Percentiles rank a stretch among this genome's conserved stretches.
Conservation (phyloP, 1,284 basidiomycete genomes). For the Inonotus obliquus region DNA sequence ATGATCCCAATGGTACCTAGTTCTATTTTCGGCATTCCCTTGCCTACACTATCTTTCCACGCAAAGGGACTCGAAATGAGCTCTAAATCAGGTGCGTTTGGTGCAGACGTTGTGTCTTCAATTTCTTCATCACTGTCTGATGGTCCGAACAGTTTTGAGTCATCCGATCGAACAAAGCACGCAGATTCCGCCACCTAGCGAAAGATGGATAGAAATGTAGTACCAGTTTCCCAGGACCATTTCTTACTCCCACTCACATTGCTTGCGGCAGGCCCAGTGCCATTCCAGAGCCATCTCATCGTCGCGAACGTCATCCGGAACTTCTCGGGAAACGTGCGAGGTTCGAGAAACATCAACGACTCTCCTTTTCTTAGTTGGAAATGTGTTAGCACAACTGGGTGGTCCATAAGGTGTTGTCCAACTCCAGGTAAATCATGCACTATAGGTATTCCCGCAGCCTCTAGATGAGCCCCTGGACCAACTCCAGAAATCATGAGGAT, state of each 20-base stretch:
- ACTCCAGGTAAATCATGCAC: constrained; percentile 55
- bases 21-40: constrained; percentile 17
- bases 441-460: constrained; percentile 42
- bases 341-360: constrained; percentile 35
- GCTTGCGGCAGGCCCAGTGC: constrained; percentile 44
- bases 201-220: constrained; percentile 16
- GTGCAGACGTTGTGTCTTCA: constrained; percentile 25
- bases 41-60: neutral
- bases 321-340: constrained; percentile 11
- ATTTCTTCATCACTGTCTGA: constrained; percentile 16
- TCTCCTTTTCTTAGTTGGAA: constrained; percentile 47
- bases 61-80: constrained; percentile 22
- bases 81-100: constrained; percentile 30
- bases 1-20: constrained; percentile 18
- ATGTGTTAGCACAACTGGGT: constrained; percentile 43
- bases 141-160: constrained; percentile 25
- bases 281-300: constrained; percentile 38
- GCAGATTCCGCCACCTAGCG: constrained; percentile 27
- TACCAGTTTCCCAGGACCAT: constrained; percentile 8
- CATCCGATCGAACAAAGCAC: constrained; percentile 30
- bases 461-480: constrained; percentile 53
- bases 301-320: constrained; percentile 34
- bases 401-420: constrained; percentile 56
- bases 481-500: constrained; percentile 70
- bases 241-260: constrained; percentile 41